phyloP scores from a whole-genome alignment of 2,329 filamentous ascomycete species.

The Cryphonectria japonica region DNA sequence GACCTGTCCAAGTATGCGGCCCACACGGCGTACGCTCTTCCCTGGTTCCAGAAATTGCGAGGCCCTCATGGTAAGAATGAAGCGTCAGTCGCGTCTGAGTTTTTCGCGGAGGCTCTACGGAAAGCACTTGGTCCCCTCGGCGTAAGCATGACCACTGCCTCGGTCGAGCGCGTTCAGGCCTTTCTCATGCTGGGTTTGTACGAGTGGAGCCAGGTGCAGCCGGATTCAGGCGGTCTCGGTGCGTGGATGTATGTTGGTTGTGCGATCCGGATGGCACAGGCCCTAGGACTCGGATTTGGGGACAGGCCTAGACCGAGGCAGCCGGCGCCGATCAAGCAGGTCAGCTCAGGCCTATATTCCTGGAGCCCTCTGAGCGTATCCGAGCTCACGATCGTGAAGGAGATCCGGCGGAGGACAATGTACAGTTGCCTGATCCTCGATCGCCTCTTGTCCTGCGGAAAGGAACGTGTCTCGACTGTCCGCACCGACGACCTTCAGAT shows the following conservation, averaged over 20 bases:
- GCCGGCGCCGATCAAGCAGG: neutral
- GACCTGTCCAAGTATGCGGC: conserved; percentile 60
- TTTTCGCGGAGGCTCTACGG: conserved; percentile 64
- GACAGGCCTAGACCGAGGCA: conserved; percentile 42
- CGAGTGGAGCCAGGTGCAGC: conserved; percentile 68
- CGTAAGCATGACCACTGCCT: conserved; percentile 53
- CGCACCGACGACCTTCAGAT: conserved; percentile 63
- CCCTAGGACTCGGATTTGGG: conserved; percentile 63
- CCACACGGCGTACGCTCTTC: conserved; percentile 42
- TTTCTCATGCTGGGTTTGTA: conserved; percentile 73
- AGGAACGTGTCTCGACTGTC: conserved; percentile 63
- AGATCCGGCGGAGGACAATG: conserved; percentile 70
- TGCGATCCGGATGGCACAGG: conserved; percentile 66
- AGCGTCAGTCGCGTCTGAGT: conserved; percentile 62
- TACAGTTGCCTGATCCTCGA: conserved; percentile 77
- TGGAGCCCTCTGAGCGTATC: neutral
- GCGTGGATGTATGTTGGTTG: conserved; percentile 70
- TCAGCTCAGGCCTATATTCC: neutral
- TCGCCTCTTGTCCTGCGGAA: conserved; percentile 68
- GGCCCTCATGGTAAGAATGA: conserved; percentile 46
- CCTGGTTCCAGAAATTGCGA: conserved; percentile 41
- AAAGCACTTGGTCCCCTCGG: conserved; percentile 53
- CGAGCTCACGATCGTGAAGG: conserved; percentile 58
- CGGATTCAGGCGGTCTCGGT: conserved; percentile 53
- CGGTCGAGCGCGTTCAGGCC: conserved; percentile 67